Evolutionary conservation across 768 basidiomycete species (phyloP).

Genomic region (Botryobasidium botryosum): DNA sequence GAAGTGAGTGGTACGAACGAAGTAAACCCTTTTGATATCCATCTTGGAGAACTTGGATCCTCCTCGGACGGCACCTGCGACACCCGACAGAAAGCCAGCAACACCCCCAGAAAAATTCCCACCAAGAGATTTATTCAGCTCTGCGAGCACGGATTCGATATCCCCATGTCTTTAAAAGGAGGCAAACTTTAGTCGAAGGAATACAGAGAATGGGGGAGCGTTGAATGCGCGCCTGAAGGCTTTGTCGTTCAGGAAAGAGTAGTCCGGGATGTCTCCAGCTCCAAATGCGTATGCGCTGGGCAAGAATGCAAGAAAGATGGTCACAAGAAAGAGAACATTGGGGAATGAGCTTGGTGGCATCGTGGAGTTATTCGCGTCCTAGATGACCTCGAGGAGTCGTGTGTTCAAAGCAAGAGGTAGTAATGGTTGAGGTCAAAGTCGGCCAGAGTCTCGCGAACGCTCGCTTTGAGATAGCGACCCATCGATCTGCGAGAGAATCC

Average conservation of each 20-base stretch:
- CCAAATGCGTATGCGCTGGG: slow-evolving; percentile 28
- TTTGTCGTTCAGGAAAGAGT: slow-evolving; percentile 71
- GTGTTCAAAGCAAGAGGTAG: too few species aligned
- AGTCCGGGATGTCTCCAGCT: slow-evolving; percentile 78
- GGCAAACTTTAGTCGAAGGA: too few species aligned
- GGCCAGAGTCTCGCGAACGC: too few species aligned
- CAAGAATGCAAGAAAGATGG: not conserved
- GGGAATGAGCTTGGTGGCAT: too few species aligned
- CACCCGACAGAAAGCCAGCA: slow-evolving; percentile 12
- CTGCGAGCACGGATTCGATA: slow-evolving; percentile 30
- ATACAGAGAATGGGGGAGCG: too few species aligned
- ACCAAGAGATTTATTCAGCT: slow-evolving; percentile 17
- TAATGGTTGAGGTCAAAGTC: too few species aligned
- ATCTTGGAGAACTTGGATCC: slow-evolving; percentile 53
- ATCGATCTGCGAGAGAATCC: too few species aligned
- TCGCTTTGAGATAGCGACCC: too few species aligned
- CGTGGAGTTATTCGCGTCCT: too few species aligned
- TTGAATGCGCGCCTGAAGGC: too few species aligned
- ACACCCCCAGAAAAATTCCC: slow-evolving; percentile 15
- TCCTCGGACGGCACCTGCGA: slow-evolving; percentile 31
- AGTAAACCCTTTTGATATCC: slow-evolving; percentile 73
- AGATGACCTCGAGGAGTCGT: too few species aligned
- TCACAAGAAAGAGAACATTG: too few species aligned
- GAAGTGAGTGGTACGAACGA: slow-evolving; percentile 30
- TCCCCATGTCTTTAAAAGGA: slow-evolving; percentile 90